phyloP scores from a whole-genome alignment of 2,329 filamentous ascomycete genomes.

The Paecilomyces sp. region DNA sequence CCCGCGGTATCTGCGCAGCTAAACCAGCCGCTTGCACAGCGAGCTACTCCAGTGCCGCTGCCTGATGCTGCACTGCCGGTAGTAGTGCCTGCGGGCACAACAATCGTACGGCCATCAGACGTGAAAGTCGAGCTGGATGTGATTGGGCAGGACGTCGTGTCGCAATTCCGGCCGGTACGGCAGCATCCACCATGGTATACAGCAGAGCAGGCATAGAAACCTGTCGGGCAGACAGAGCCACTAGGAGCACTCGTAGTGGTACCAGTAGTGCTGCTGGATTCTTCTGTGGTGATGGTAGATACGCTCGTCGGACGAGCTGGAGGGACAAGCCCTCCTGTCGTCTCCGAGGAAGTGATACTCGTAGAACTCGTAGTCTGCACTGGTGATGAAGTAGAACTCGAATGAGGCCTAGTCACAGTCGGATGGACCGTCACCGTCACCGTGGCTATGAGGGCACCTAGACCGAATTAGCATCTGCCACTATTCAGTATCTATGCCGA shows the following conservation, averaged over 20 bases:
- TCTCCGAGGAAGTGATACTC: slow-evolving; percentile 24
- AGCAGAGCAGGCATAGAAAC: slow-evolving; percentile 86
- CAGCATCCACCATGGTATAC: slow-evolving; percentile 79
- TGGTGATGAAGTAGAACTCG: slow-evolving; percentile 23
- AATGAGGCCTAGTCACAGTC: slow-evolving; percentile 19
- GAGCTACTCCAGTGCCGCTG: slow-evolving; percentile 16
- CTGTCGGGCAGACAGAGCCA: slow-evolving; percentile 63
- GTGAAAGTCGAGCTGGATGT: slow-evolving; percentile 60
- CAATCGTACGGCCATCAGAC: slow-evolving; percentile 62
- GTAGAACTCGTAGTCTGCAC: slow-evolving; percentile 33
- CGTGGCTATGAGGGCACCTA: slow-evolving; percentile 27
- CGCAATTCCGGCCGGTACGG: slow-evolving; percentile 77
- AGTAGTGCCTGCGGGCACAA: slow-evolving; percentile 49
- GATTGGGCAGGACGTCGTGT: slow-evolving; percentile 67
- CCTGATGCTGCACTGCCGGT: slow-evolving; percentile 22
- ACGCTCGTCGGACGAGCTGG: slow-evolving; percentile 32
- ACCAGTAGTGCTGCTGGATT: slow-evolving; percentile 17
- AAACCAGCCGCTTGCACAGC: slow-evolving; percentile 75
- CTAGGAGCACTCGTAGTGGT: slow-evolving; percentile 19
- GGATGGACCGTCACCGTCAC: slow-evolving; percentile 28
- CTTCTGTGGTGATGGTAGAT: slow-evolving; percentile 30
- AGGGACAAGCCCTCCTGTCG: slow-evolving; percentile 23
- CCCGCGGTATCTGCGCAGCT: slow-evolving; percentile 58
- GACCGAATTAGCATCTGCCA: background rate
- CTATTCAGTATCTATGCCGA: slow-evolving; percentile 4